Conservation (phyloP, 306 rosid genomes). For the Hylodesmum podocarpum region DNA sequence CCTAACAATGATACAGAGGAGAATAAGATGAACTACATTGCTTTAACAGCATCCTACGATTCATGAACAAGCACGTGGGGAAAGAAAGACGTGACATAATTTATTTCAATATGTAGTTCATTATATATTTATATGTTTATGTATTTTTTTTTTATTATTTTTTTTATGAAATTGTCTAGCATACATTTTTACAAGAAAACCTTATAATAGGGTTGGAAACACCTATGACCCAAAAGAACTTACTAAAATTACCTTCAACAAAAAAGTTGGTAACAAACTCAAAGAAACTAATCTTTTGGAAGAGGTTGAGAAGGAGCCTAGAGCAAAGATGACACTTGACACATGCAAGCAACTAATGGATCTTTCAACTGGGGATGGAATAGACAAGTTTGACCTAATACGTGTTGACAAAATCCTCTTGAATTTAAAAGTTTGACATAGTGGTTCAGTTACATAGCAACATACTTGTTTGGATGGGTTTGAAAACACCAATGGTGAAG, state of each 20-base stretch:
- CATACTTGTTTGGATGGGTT: conserved; percentile 56
- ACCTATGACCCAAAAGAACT: not conserved
- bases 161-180: no score
- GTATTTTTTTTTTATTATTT: no score
- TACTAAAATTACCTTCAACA: not conserved
- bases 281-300: conserved; percentile 36
- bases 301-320: conserved; percentile 55
- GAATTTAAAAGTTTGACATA: not conserved
- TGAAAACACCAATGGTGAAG: not conserved
- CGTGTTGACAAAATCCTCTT: not conserved
- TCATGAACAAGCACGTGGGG: no score
- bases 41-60: no score
- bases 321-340: conserved; percentile 57
- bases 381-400: not conserved
- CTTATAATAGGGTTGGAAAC: not conserved
- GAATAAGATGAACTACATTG: not conserved
- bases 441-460: not conserved
- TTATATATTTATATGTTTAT: no score
- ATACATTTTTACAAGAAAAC: no score
- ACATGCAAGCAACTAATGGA: conserved; percentile 56
- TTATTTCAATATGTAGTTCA: no score
- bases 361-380: conserved; percentile 28
- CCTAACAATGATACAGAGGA: not conserved
- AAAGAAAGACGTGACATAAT: no score
- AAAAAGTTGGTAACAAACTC: not conserved